These are phyloP conservation scores for Psilocybe azurescens DNA, from an alignment of 768 basidiomycete species.

Conservation along the genomic window DNA sequence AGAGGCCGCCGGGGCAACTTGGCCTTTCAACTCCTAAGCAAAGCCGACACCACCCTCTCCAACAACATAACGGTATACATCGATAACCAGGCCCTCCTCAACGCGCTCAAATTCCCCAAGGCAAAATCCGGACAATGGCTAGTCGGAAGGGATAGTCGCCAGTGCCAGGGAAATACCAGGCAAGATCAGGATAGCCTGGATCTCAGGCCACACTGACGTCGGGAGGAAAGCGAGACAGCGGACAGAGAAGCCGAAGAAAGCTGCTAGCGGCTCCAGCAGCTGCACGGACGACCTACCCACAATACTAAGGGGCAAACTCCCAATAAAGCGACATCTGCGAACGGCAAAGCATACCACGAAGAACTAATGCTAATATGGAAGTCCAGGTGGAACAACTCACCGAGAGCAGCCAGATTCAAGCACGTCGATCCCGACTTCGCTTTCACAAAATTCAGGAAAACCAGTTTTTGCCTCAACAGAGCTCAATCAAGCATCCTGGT, in stretches of 20 bases:
- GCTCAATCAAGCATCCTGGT: too few species aligned
- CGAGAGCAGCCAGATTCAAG: neutral
- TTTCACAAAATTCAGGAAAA: neutral
- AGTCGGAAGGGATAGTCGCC: too few species aligned
- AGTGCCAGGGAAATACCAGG: too few species aligned
- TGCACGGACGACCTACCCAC: neutral
- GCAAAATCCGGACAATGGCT: too few species aligned
- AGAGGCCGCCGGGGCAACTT: neutral
- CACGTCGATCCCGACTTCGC: conserved; percentile 2
- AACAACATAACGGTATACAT: too few species aligned
- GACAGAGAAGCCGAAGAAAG: conserved; percentile 4
- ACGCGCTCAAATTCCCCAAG: too few species aligned
- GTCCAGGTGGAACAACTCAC: neutral
- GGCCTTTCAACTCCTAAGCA: neutral
- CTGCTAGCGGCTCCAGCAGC: neutral
- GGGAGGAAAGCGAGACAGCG: neutral
- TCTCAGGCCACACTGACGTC: neutral
- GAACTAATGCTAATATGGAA: neutral
- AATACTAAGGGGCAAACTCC: neutral
- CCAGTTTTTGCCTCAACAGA: conserved; percentile 1
- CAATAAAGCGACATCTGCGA: neutral
- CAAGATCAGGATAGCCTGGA: neutral
- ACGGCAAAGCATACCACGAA: neutral
- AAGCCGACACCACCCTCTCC: neutral
- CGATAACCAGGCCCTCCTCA: too few species aligned